Evolutionary conservation across 805 yeast genomes (phyloP), one percentile per base, ranked within the genome.

Genomic region (Sugiyamaella qingdaonensis): DNA sequence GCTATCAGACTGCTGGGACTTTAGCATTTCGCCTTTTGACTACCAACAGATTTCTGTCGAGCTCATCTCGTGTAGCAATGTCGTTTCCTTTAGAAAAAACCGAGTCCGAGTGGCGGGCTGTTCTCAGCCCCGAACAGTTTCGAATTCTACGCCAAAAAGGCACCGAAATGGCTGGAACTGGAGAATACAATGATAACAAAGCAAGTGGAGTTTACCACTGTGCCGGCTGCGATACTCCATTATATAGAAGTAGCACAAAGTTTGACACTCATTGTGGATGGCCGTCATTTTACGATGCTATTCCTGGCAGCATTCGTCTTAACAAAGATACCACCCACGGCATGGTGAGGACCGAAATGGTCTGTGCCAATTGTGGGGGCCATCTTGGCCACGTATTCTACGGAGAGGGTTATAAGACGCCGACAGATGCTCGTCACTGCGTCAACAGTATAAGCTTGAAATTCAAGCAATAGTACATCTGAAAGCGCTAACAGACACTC

Each of bases 211-310:
- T 79, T 1, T 94, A 90, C 68, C 72, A 73, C 45, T 94, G 99
- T 72, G 97, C 86, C 0, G 98, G 85, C 4, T 94, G 99, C 70
- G 77, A 76, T 48, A 73, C 78, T 43, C 96, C 97, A 10, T 71
- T 94, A 31, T 94, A 94, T 69, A 78, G 78, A 55, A 83, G 96
- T 29, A 73, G 77, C 32, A 79, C 96, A 2, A 92, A 94, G 68
- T 94, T 94, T 63, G 84, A 85, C 54, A 81, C 96, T 10, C 89
- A 89, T 51, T 94, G 99, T 69, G 99, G 99, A 2, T 94, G 99
- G 99, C 99, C 99, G 1, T 91, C 97, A 0, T 94, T 94, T 69
- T 92, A 85, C 68, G 86, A 88, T 54, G 97, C 95, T 0, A 73
- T 88, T 37, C 95, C 96, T 0, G 91, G 90, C 0, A 77, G 96